Evolutionary conservation across 1,284 basidiomycete genomes (phyloP), one percentile per base, ranked within the genome.

Genomic region (Pascua sp.): DNA sequence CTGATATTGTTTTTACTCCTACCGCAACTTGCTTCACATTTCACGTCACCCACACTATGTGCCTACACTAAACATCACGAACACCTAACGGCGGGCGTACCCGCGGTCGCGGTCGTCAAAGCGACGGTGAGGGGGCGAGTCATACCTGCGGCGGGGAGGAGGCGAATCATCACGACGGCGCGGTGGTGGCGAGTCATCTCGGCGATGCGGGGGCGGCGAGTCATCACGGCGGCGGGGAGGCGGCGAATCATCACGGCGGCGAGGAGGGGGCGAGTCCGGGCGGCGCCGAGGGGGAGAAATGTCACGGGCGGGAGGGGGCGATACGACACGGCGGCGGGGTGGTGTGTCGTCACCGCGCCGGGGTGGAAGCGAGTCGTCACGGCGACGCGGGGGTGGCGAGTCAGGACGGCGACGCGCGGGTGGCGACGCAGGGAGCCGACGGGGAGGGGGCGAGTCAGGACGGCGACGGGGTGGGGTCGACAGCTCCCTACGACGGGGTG

Each of bases 311-410:
- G 49, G 53, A 8, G 50, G 54, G 39, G 51, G 59, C 1, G 59
- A 42, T 32, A 49, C 51, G 18, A 50, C 42, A 1, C 55, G 51
- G 18, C 55, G 55, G 12, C 51, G 51, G 2, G 55, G 48, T 8
- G 50, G 53, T 2, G 53, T 15, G 15, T 43, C 46, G 32, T 48
- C 49, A n/a, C 36, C 38, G n/a, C 55, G 61, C 16, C 56, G 59
- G 8, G 49, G 60, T 2, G 61, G 50, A 47, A 59, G 61, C 15
- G 64, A 53, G 50, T 51, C 57, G 32, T 59, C 47, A 13, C 60
- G 41, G 45, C 61, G 40, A 41, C 59, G 53, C 17, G 58, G 63
- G 41, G 67, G 67, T 37, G 64, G 56, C 12, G 56, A 55, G 46
- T 57, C 48, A 12, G 47, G 47, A 15, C 59, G 49, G 24, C 63